Conservation (phyloP, 345 rosid species). For the Excoecaria cochinchinensis region DNA sequence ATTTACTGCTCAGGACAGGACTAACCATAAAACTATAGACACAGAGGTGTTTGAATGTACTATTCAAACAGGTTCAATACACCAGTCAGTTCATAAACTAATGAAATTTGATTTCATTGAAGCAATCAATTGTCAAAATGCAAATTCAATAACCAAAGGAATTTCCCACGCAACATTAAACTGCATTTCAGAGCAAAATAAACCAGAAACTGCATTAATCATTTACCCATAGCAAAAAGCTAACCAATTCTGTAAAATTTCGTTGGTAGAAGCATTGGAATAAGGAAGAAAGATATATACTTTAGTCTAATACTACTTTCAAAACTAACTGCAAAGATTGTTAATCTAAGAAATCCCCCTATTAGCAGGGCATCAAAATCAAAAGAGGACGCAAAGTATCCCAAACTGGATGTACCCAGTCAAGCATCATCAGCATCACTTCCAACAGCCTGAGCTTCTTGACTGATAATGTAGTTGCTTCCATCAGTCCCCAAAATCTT, state of each 20-base stretch:
- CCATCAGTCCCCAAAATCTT: conserved; percentile 68
- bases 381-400: background rate
- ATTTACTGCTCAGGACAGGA: too few relatives aligned
- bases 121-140: too few relatives aligned
- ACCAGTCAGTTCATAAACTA: background rate
- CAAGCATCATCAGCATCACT: conserved; percentile 55
- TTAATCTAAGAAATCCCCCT: background rate
- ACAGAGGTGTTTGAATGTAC: background rate
- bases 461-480: conserved; percentile 34
- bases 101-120: background rate
- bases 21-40: too few relatives aligned
- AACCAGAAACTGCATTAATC: background rate
- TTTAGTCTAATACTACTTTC: background rate
- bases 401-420: conserved; percentile 4
- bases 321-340: conserved; percentile 1
- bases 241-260: background rate
- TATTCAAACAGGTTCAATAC: background rate
- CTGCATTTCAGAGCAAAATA: too few relatives aligned
- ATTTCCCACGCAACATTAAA: too few relatives aligned
- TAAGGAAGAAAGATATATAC: background rate
- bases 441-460: conserved; percentile 43
- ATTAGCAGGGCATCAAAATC: background rate
- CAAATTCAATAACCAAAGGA: too few relatives aligned
- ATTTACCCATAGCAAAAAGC: background rate
- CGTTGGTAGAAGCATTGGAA: background rate